A percentile compares a stretch with the other conserved stretches of the same genome.
Conservation (phyloP, 139 green algal species). For the Edaphochlamys debaryana region DNA sequence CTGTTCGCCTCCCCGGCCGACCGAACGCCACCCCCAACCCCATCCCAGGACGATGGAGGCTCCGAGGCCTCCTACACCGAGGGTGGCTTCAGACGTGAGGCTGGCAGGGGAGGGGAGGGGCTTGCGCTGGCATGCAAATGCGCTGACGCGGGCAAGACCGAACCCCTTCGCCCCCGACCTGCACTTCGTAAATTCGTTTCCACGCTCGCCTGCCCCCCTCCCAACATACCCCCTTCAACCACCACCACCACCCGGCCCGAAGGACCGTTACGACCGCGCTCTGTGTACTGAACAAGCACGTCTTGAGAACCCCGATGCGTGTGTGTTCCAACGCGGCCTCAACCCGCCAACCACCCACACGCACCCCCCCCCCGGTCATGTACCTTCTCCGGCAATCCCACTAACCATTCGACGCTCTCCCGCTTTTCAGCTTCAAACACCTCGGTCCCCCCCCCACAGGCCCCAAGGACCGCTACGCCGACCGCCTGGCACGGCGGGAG, state of each 20-base stretch:
- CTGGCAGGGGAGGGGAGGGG: too few relatives aligned
- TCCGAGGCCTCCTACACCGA: constrained; percentile 18
- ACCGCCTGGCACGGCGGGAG: background rate
- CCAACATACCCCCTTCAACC: too few relatives aligned
- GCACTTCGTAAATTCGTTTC: too few relatives aligned
- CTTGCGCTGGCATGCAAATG: background rate
- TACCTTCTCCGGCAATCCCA: too few relatives aligned
- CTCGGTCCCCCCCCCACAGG: background rate
- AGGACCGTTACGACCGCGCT: background rate
- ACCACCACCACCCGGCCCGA: too few relatives aligned
- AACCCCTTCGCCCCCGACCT: too few relatives aligned
- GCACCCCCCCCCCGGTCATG: too few relatives aligned
- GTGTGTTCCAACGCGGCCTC: background rate
- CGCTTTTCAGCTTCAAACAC: too few relatives aligned
- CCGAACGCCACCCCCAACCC: background rate
- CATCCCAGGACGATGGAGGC: background rate
- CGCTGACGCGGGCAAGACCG: too few relatives aligned
- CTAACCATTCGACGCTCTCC: too few relatives aligned
- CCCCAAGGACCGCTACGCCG: constrained; percentile 20
- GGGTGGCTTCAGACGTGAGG: background rate
- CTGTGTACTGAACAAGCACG: background rate
- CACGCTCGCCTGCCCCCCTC: too few relatives aligned
- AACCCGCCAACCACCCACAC: background rate
- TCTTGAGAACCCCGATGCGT: background rate
- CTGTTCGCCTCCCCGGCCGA: background rate